Conservation (phyloP, 441 rosid genomes). For the Sinapis alba region DNA sequence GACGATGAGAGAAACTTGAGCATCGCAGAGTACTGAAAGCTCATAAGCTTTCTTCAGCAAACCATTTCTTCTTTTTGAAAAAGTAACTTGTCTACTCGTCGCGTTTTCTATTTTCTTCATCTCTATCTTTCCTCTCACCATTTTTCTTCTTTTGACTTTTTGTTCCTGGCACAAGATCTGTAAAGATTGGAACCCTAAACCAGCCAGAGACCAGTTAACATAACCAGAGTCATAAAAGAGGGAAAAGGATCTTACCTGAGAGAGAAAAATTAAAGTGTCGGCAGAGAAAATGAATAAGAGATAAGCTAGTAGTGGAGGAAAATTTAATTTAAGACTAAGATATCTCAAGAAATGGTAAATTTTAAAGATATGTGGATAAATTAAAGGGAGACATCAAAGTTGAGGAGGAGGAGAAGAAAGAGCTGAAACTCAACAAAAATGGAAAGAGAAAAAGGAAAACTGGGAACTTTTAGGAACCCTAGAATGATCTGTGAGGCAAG, state of each 20-base stretch:
- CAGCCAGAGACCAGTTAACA: not conserved
- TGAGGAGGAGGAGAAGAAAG: slow-evolving; percentile 15
- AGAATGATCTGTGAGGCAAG: slow-evolving; percentile 35
- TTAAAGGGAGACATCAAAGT: not conserved
- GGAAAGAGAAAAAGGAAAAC: slow-evolving; percentile 18
- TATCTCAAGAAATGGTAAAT: not conserved
- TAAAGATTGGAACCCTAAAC: slow-evolving; percentile 35
- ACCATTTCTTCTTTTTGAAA: slow-evolving; percentile 69
- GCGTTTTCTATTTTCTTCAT: slow-evolving; percentile 69
- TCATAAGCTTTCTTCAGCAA: slow-evolving; percentile 79
- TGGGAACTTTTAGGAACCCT: slow-evolving; percentile 40
- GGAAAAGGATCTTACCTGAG: slow-evolving; percentile 33
- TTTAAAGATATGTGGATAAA: not conserved
- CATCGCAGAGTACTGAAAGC: slow-evolving; percentile 78
- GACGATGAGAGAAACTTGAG: slow-evolving; percentile 62
- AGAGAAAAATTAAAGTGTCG: slow-evolving; percentile 12
- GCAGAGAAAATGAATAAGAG: slow-evolving; percentile 20
- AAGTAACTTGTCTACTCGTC: slow-evolving; percentile 77
- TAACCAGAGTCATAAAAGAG: not conserved
- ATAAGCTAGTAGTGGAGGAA: not conserved
- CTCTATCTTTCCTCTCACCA: slow-evolving; percentile 78
- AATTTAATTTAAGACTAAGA: not conserved
- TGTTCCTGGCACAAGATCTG: slow-evolving; percentile 21
- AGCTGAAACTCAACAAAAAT: slow-evolving; percentile 13
- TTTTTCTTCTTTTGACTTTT: slow-evolving; percentile 36